Conservation (phyloP, 352 stramenopile genomes). For the Globisporangium paddicum region DNA sequence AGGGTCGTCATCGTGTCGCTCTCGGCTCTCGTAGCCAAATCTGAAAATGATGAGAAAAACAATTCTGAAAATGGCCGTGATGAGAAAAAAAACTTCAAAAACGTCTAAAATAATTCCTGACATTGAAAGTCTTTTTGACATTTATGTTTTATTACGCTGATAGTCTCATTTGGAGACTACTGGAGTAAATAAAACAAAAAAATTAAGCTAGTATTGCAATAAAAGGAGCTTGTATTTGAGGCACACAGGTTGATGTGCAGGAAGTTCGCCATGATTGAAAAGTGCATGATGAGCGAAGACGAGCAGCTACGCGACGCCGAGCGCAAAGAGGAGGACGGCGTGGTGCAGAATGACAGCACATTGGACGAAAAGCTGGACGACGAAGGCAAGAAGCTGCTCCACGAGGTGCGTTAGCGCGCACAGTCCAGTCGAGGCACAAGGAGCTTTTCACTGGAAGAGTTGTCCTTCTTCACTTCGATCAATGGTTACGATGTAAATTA, state of each 20-base stretch:
- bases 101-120: too few relatives aligned
- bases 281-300: background rate
- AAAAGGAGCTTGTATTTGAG: too few relatives aligned
- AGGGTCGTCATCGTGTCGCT: background rate
- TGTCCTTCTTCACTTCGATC: background rate
- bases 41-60: conserved; percentile 1
- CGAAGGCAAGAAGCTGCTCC: conserved; percentile 11
- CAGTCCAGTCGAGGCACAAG: background rate
- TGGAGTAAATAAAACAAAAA: too few relatives aligned
- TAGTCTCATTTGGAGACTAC: too few relatives aligned
- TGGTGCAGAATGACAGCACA: background rate
- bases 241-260: background rate
- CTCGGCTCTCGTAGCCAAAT: background rate
- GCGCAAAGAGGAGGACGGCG: background rate
- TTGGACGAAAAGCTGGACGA: conserved; percentile 9
- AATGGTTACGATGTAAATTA: background rate
- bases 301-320: background rate
- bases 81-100: too few relatives aligned
- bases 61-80: background rate
- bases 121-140: too few relatives aligned
- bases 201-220: too few relatives aligned
- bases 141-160: too few relatives aligned
- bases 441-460: background rate
- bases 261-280: background rate
- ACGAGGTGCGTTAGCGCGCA: conserved; percentile 6